Percentiles rank a stretch among this genome's conserved stretches.
These are phyloP conservation scores for Tricholomella constricta DNA, from an alignment of 768 basidiomycete species.

Conservation along the genomic window DNA sequence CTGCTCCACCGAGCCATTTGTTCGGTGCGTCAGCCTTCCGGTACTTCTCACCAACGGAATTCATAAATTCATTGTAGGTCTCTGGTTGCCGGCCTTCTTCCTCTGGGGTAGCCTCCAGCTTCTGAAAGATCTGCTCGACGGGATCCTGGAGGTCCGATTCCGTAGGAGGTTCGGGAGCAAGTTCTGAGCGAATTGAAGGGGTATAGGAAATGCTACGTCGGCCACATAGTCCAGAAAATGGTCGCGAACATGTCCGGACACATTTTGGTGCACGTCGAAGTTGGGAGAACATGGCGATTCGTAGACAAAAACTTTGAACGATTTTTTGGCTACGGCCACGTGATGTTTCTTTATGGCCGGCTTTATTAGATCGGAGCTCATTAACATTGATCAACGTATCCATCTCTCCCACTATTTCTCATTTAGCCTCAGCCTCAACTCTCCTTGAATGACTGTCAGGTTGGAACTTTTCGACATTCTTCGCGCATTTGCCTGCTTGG, in stretches of 20 bases:
- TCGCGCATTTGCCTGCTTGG: conserved; percentile 54
- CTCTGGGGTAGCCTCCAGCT: conserved; percentile 1
- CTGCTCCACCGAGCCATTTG: conserved; percentile 63
- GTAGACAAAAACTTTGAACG: conserved; percentile 32
- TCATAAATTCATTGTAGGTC: conserved; percentile 43
- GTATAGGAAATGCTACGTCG: conserved; percentile 31
- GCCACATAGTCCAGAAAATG: conserved; percentile 18
- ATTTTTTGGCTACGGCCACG: conserved; percentile 30
- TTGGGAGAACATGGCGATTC: conserved; percentile 35
- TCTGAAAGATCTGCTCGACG: conserved; percentile 15
- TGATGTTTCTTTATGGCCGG: conserved; percentile 27
- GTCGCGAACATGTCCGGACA: conserved; percentile 31
- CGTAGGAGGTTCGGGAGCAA: conserved; percentile 29
- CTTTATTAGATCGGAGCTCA: not conserved
- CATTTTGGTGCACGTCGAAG: conserved; percentile 30
- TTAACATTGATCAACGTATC: too few species aligned
- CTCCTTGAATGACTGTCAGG: conserved; percentile 7
- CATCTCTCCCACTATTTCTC: too few species aligned
- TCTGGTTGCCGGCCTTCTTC: conserved; percentile 22
- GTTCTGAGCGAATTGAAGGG: conserved; percentile 17
- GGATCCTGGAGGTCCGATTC: conserved; percentile 14
- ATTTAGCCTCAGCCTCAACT: too few species aligned
- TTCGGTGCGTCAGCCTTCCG: conserved; percentile 45
- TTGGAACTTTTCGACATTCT: conserved; percentile 44
- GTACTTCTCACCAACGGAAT: conserved; percentile 42